Conservation (phyloP, 805 yeast genomes). For the Zygoascus bituminiphila region DNA sequence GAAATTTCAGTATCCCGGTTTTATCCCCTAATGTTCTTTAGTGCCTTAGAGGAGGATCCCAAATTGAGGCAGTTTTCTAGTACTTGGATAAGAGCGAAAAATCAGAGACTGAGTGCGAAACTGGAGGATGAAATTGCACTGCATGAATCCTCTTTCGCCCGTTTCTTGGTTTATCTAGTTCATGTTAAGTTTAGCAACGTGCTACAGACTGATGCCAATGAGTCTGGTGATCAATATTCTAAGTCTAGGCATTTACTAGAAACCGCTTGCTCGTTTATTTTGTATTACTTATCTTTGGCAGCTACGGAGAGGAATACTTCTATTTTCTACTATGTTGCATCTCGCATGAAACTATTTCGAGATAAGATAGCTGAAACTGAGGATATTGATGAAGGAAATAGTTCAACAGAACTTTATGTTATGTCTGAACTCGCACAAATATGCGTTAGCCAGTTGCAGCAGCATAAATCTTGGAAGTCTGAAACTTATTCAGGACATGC, state of each 20-base stretch:
- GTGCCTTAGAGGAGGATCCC: constrained; percentile 65
- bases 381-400: constrained; percentile 15
- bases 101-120: constrained; percentile 21
- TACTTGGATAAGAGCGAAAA: constrained; percentile 66
- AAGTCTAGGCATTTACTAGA: constrained; percentile 26
- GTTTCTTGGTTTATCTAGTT: constrained; percentile 61
- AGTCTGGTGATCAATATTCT: background rate
- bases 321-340: constrained; percentile 64
- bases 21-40: constrained; percentile 58
- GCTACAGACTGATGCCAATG: constrained; percentile 7
- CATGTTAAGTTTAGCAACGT: constrained; percentile 50
- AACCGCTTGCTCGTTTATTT: constrained; percentile 48
- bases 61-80: constrained; percentile 42
- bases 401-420: constrained; percentile 41
- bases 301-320: constrained; percentile 63
- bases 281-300: constrained; percentile 51
- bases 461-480: constrained; percentile 55
- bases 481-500: constrained; percentile 78
- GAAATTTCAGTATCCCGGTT: constrained; percentile 53
- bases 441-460: constrained; percentile 49
- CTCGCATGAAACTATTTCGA: constrained; percentile 68
- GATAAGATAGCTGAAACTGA: constrained; percentile 42
- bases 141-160: constrained; percentile 58
- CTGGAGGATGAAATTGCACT: constrained; percentile 25
- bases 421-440: constrained; percentile 70